Conservation (phyloP, 768 basidiomycete genomes). For the Phanerochaete sordida region DNA sequence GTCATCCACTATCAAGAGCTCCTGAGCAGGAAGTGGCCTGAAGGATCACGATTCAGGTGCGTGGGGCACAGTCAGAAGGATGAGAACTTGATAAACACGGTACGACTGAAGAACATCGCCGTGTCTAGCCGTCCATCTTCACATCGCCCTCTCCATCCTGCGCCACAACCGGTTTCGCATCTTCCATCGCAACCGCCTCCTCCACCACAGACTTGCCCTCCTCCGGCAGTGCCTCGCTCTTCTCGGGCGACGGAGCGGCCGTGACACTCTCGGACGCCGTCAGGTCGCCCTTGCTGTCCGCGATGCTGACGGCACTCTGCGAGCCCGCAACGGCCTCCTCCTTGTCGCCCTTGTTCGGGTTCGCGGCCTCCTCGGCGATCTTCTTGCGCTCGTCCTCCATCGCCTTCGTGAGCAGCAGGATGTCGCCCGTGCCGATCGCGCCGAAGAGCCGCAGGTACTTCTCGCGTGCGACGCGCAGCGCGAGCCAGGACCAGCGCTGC, state of each 20-base stretch:
- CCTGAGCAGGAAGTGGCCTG: no score
- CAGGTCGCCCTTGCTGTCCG: neutral
- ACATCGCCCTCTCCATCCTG: slow-evolving; percentile 20
- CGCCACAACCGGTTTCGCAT: neutral
- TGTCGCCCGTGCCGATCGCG: slow-evolving; percentile 79
- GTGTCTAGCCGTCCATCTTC: slow-evolving; percentile 20
- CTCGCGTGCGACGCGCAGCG: slow-evolving; percentile 72
- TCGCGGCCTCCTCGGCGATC: slow-evolving; percentile 6
- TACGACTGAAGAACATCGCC: neutral
- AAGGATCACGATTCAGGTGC: no score
- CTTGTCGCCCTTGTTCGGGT: slow-evolving; percentile 1
- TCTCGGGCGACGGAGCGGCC: neutral
- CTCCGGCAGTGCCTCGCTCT: neutral
- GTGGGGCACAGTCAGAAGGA: no score
- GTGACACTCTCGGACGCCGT: neutral
- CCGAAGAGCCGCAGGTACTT: slow-evolving; percentile 72
- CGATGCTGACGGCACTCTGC: neutral
- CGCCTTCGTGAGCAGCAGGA: slow-evolving; percentile 34
- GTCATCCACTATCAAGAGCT: no score
- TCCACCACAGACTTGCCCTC: neutral
- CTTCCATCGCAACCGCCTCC: neutral
- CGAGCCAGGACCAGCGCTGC: slow-evolving; percentile 76
- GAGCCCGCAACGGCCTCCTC: neutral
- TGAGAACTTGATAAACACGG: no score
- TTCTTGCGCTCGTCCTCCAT: slow-evolving; percentile 20